Conservation (phyloP, 2,329 filamentous ascomycete species). For the Microdochium paspali region DNA sequence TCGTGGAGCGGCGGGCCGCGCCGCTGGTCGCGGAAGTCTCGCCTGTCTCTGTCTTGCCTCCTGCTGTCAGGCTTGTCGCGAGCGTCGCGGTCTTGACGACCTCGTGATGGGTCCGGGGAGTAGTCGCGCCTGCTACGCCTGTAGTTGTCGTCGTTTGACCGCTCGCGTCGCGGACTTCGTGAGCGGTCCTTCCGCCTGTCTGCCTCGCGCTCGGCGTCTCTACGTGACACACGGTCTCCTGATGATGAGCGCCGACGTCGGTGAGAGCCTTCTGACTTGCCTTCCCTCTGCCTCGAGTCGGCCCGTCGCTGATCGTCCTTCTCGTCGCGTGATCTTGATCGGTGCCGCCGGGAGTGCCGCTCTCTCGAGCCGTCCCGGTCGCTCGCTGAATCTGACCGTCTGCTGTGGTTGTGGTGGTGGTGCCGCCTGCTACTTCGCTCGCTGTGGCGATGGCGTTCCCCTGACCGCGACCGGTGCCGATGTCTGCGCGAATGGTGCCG, state of each 20-base stretch:
- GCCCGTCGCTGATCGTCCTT: conserved; percentile 12
- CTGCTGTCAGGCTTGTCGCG: conserved; percentile 13
- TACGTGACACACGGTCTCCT: conserved; percentile 8
- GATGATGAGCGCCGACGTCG: conserved; percentile 9
- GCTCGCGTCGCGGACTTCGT: conserved; percentile 18
- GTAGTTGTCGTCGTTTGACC: conserved; percentile 18
- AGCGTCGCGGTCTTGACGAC: conserved; percentile 10
- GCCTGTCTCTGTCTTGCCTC: conserved; percentile 11
- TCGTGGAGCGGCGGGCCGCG: neutral
- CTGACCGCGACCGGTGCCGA: conserved; percentile 21
- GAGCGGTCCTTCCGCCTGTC: conserved; percentile 16
- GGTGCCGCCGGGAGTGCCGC: conserved; percentile 8
- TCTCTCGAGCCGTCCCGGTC: conserved; percentile 27
- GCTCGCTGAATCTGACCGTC: conserved; percentile 21
- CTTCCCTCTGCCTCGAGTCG: conserved; percentile 2
- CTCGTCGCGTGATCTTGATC: conserved; percentile 19
- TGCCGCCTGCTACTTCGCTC: conserved; percentile 22
- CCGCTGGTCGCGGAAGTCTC: conserved; percentile 12
- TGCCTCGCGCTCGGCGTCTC: conserved; percentile 5
- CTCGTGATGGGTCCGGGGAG: conserved; percentile 12
- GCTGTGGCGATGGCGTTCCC: conserved; percentile 12
- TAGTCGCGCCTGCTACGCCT: conserved; percentile 20
- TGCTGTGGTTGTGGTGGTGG: conserved; percentile 29
- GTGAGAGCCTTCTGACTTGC: conserved; percentile 7
- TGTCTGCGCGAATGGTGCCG: conserved; percentile 29